Percentiles rank a stretch among this genome's conserved stretches.
These are phyloP conservation scores for Globisporangium spinosum DNA, from an alignment of 352 stramenopile species.

Conservation along the genomic window DNA sequence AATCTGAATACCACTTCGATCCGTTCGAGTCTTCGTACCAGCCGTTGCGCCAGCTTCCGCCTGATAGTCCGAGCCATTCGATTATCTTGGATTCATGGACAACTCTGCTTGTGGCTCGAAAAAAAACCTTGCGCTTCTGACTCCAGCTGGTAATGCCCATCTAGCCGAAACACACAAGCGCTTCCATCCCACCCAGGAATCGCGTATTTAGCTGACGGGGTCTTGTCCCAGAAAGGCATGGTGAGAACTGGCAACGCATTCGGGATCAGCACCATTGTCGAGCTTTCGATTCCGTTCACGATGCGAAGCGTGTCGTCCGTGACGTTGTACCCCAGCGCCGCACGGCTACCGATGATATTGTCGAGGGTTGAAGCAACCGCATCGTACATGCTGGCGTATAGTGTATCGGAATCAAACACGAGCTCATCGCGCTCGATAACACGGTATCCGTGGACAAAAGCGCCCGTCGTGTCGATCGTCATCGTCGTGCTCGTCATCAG, in stretches of 20 bases:
- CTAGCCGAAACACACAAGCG: conserved; percentile 28
- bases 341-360: conserved; percentile 25
- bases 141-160: conserved; percentile 18
- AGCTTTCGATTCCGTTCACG: conserved; percentile 20
- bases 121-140: conserved; percentile 8
- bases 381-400: conserved; percentile 19
- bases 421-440: conserved; percentile 14
- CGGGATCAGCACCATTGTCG: conserved; percentile 8
- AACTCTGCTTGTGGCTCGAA: conserved; percentile 16
- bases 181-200: conserved; percentile 25
- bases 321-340: conserved; percentile 27
- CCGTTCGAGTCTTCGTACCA: conserved; percentile 25
- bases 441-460: conserved; percentile 15
- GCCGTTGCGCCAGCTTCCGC: conserved; percentile 27
- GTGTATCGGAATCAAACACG: background rate
- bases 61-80: conserved; percentile 10
- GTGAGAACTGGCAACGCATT: conserved; percentile 31
- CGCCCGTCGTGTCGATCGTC: conserved; percentile 15
- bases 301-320: conserved; percentile 26
- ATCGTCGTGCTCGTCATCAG: conserved; percentile 2
- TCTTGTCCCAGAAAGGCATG: conserved; percentile 25
- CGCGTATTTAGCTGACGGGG: conserved; percentile 12
- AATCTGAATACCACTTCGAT: conserved; percentile 25
- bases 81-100: conserved; percentile 17
- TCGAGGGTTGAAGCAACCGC: conserved; percentile 24